These are phyloP conservation scores for Cordyceps javanica DNA, from an alignment of 2,329 filamentous ascomycete species.

Conservation along the genomic window DNA sequence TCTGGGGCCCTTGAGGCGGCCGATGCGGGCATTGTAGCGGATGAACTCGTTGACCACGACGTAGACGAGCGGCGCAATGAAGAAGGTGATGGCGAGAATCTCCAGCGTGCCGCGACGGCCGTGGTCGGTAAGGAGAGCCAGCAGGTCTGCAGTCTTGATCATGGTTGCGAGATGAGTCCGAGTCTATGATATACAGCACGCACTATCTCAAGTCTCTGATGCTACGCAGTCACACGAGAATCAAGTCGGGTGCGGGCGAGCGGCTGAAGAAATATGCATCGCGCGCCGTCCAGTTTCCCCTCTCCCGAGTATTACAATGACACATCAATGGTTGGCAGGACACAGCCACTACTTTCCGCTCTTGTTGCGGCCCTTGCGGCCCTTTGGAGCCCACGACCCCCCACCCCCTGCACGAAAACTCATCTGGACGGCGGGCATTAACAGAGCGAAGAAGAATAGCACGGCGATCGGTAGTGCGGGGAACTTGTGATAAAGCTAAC, in stretches of 20 bases:
- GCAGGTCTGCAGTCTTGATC: neutral
- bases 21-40: constrained; percentile 37
- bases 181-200: neutral
- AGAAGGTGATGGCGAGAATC: constrained; percentile 17
- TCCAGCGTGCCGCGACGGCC: constrained; percentile 11
- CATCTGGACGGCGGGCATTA: no score
- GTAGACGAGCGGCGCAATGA: constrained; percentile 35
- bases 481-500: neutral
- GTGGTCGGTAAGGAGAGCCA: neutral
- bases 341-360: neutral
- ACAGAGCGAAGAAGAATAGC: neutral
- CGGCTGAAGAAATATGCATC: neutral
- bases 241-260: no score
- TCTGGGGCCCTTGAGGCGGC: constrained; percentile 39
- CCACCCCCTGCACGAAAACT: no score
- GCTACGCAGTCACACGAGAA: no score
- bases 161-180: neutral
- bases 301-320: neutral
- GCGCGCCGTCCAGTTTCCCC: neutral
- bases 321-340: constrained; percentile 3
- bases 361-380: no score
- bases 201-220: neutral
- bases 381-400: no score
- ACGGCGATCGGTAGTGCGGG: neutral
- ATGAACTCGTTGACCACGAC: constrained; percentile 44